Base-by-base conservation (phyloP, 495 filamentous ascomycete species). In the Penicillium canariense region DNA sequence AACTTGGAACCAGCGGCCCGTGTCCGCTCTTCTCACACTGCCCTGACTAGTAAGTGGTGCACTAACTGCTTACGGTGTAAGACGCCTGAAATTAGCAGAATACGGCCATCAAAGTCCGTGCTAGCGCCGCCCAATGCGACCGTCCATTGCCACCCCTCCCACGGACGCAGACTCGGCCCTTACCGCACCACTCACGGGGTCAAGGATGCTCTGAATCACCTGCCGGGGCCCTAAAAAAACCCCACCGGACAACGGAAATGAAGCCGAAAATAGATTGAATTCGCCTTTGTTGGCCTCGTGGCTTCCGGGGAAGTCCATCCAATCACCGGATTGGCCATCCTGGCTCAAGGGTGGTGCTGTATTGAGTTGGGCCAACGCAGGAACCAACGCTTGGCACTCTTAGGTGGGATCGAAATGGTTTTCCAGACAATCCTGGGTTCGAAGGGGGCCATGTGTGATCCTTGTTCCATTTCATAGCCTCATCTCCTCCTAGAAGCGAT, bases 41-140 rank as follows among this genome's bases (percentile, higher is more conserved):
- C n/a, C n/a, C n/a, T n/a, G n/a, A n/a, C n/a, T n/a, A n/a, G n/a
- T n/a, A n/a, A n/a, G n/a, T n/a, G n/a, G n/a, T n/a, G n/a, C n/a
- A n/a, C n/a, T n/a, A n/a, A n/a, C n/a, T n/a, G n/a, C n/a, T n/a
- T n/a, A n/a, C n/a, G n/a, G n/a, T 10, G 22, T 22, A 39, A 22
- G 12, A 39, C 9, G 12, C n/a, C 36, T 39, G n/a, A 17, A 38
- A 18, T n/a, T n/a, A n/a, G n/a, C n/a, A n/a, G n/a, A n/a, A n/a
- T n/a, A n/a, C n/a, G n/a, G n/a, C n/a, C n/a, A n/a, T n/a, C 35
- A 38, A 22, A 39, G 3, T 22, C 36, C 18, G 18, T 39, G n/a
- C 14, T 54, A 54, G 51, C 42, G 42, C 18, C 23, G 8, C 23
- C 9, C 17, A 20, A 47, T 56, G 42, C 48, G 54, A 56, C 54